Conservation (phyloP, 371 early-diverging fungal species). For the Rhizopus stolonifer region DNA sequence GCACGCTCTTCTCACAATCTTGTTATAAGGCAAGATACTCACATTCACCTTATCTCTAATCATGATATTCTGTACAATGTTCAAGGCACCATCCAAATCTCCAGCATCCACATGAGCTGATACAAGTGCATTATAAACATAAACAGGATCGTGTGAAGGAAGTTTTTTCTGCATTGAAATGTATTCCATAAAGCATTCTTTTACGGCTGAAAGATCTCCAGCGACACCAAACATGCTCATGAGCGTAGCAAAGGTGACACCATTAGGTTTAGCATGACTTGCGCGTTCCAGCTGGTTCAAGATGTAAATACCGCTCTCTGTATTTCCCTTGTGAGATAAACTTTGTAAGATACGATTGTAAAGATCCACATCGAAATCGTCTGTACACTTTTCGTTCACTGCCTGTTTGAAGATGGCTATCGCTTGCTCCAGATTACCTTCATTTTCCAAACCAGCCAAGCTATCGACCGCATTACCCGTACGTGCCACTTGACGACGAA, state of each 20-base stretch:
- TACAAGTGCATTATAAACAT: conserved; percentile 48
- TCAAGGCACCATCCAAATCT: conserved; percentile 39
- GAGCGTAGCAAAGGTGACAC: conserved; percentile 44
- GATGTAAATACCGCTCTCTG: conserved; percentile 45
- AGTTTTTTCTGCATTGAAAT: conserved; percentile 18
- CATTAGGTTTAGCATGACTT: conserved; percentile 32
- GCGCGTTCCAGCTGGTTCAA: conserved; percentile 47
- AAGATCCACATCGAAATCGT: conserved; percentile 42
- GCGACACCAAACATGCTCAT: conserved; percentile 47
- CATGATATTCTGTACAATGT: conserved; percentile 40
- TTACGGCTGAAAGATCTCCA: conserved; percentile 42
- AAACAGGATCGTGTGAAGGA: conserved; percentile 31
- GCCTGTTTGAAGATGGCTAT: conserved; percentile 46
- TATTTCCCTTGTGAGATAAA: conserved; percentile 41
- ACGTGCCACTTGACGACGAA: conserved; percentile 31
- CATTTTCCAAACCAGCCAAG: conserved; percentile 33
- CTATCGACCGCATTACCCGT: conserved; percentile 20
- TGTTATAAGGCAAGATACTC: conserved; percentile 41
- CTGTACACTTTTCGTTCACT: conserved; percentile 31
- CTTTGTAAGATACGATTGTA: conserved; percentile 45
- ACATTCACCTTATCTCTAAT: conserved; percentile 31
- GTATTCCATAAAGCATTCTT: conserved; percentile 53
- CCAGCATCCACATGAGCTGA: conserved; percentile 46
- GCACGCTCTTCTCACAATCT: conserved; percentile 37
- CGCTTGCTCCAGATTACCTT: conserved; percentile 44